Evolutionary conservation across 2,329 filamentous ascomycete species (phyloP).

Genomic region (Pseudogymnoascus sp.): DNA sequence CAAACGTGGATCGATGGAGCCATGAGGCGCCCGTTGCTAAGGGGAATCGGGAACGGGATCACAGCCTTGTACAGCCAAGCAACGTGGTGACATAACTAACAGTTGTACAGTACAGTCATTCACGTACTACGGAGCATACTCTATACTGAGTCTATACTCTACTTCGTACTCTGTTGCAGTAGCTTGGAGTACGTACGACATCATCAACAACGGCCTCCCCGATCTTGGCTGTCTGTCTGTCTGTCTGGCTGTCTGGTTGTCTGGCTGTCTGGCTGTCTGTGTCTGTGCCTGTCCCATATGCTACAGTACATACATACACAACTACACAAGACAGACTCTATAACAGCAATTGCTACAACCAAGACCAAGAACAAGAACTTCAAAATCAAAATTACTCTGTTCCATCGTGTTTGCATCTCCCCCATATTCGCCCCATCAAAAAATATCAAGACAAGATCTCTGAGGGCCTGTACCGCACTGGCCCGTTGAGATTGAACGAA

Average conservation of each 20-base stretch:
- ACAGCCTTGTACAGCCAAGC: constrained; percentile 3
- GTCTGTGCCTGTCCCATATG: too few species aligned
- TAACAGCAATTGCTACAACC: background rate
- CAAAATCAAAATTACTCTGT: background rate
- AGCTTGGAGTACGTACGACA: background rate
- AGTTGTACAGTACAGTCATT: background rate
- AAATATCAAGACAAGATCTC: background rate
- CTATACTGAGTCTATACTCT: background rate
- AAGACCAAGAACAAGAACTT: background rate
- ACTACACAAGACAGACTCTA: too few species aligned
- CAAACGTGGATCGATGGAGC: background rate
- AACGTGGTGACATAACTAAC: background rate
- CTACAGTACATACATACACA: background rate
- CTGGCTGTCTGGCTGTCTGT: background rate
- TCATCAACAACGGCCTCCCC: background rate
- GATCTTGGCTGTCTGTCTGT: background rate
- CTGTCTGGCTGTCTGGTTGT: too few species aligned
- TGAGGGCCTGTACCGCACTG: background rate
- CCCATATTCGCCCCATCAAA: constrained; percentile 1
- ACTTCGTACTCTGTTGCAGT: background rate
- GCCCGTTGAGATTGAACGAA: constrained; percentile 6
- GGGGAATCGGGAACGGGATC: background rate
- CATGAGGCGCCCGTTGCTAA: background rate
- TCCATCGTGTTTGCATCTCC: constrained; percentile 1
- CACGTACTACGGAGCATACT: background rate